Conservation (phyloP, 1,284 basidiomycete genomes). For the Microbotryomycetes sp. region DNA sequence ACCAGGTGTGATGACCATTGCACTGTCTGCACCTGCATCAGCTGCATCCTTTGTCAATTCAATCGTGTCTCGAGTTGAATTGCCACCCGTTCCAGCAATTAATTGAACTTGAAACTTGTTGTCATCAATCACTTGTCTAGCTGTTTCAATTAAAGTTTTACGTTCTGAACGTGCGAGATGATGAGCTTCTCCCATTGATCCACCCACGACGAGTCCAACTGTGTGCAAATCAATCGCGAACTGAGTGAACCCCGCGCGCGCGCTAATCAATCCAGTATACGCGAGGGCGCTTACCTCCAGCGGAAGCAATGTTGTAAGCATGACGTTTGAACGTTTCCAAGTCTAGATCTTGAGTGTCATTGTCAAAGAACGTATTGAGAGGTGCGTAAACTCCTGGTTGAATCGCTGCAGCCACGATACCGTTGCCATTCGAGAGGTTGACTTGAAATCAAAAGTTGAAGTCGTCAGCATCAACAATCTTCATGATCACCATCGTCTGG, state of each 20-base stretch:
- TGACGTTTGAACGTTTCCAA: slow-evolving; percentile 24
- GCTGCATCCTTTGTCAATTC: slow-evolving; percentile 69
- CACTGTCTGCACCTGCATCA: slow-evolving; percentile 69
- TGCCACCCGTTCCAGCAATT: slow-evolving; percentile 76
- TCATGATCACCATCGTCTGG: neutral
- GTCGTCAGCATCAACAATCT: neutral
- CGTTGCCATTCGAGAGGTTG: neutral
- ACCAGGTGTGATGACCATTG: slow-evolving; percentile 52
- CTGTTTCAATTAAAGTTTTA: slow-evolving; percentile 56
- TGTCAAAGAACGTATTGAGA: slow-evolving; percentile 19
- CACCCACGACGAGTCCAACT: slow-evolving; percentile 25
- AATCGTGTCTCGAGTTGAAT: slow-evolving; percentile 72
- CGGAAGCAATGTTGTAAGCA: slow-evolving; percentile 15
- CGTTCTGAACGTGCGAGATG: slow-evolving; percentile 68
- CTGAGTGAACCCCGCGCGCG: too few relatives aligned
- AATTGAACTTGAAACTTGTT: slow-evolving; percentile 62
- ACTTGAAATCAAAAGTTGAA: neutral
- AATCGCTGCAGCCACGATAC: neutral
- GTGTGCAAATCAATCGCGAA: too few relatives aligned
- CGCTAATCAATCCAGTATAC: too few relatives aligned
- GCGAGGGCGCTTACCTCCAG: slow-evolving; percentile 16
- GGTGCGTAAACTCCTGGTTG: slow-evolving; percentile 27
- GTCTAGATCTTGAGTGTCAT: slow-evolving; percentile 19
- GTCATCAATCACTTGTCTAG: slow-evolving; percentile 65
- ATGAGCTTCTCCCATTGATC: slow-evolving; percentile 29